phyloP scores from a whole-genome alignment of 177 flowering plant genomes.

The Vitis hybrid region DNA sequence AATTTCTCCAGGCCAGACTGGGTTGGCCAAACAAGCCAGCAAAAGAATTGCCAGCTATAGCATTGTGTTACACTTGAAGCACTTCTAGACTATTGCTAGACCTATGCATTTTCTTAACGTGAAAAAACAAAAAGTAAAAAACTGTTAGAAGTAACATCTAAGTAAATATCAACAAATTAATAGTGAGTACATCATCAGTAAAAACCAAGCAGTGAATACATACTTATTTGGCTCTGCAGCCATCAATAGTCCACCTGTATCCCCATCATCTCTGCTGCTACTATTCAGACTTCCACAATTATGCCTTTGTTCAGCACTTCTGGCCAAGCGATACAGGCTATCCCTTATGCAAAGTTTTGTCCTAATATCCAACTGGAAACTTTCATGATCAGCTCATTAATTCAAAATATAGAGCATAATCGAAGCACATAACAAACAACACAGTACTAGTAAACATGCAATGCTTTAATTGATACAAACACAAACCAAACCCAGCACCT shows the following conservation, averaged over 20 bases:
- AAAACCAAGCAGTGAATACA: conserved; percentile 10
- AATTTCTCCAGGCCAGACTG: too few relatives aligned
- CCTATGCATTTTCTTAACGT: too few relatives aligned
- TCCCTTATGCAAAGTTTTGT: conserved; percentile 86
- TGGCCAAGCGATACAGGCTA: conserved; percentile 85
- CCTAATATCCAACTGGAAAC: conserved; percentile 71
- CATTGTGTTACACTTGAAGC: too few relatives aligned
- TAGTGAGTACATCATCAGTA: background rate
- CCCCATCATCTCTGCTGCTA: conserved; percentile 30
- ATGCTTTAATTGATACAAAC: too few relatives aligned
- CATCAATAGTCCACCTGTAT: conserved; percentile 27
- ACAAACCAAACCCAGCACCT: too few relatives aligned
- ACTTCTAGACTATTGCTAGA: too few relatives aligned
- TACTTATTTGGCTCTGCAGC: conserved; percentile 52
- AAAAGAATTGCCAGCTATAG: too few relatives aligned
- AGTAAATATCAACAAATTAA: background rate
- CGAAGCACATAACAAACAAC: background rate
- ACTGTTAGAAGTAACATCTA: too few relatives aligned
- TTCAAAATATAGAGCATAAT: conserved; percentile 1
- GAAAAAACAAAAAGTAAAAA: too few relatives aligned
- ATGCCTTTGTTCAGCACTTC: conserved; percentile 82
- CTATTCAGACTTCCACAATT: conserved; percentile 23
- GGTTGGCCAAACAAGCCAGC: too few relatives aligned
- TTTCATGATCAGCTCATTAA: conserved; percentile 19
- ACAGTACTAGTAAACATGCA: background rate